Base-by-base conservation (phyloP, 2,329 filamentous ascomycete genomes). In the Nectriaceae sp. region DNA sequence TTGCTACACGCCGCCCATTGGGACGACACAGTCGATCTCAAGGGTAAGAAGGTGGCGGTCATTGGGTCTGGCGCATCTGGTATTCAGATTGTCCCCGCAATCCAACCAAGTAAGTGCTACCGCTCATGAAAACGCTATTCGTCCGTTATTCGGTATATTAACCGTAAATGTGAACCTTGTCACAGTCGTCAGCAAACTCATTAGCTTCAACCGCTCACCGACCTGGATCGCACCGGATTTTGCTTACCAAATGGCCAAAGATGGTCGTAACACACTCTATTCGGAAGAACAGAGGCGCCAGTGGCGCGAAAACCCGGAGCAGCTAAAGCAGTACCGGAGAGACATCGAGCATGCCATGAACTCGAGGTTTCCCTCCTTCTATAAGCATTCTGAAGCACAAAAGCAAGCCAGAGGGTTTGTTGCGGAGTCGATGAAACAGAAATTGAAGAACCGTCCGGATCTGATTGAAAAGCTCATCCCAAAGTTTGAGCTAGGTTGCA, bases 401-500 rank as follows among this genome's bases (percentile, higher is more conserved):
- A 45, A 26, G n/a, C 33, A 26, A 11, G 33, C 13, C 4, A 18
- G n/a, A 33, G 21, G n/a, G 16, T 11, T 19, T 16, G 20, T 39
- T 21, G 20, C 20, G 8, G 20, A 45, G 35, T 19, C 10, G 10
- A 45, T 45, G 42, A 13, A 16, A 13, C 4, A 33, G 21, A 33
- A 24, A 18, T n/a, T 45, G 4, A 24, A 19, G 8, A 29, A 26
- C 42, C 8, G 21, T 15, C 33, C 33, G 5, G 35, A 29, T 6
- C 31, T 44, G 33, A n/a, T 19, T 20, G 35, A 26, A 11, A 45
- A 38, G 21, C 21, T 45, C 11, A 26, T 39, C 6, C 42, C 42
- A 10, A 39, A 21, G 10, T 45, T 39, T 16, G 11, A 11, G 5
- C 20, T 52, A 0, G 50, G 50, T 4, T 52, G 50, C 26, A 31